phyloP scores from a whole-genome alignment of 164 flowering plant species.

The Sedum album region DNA sequence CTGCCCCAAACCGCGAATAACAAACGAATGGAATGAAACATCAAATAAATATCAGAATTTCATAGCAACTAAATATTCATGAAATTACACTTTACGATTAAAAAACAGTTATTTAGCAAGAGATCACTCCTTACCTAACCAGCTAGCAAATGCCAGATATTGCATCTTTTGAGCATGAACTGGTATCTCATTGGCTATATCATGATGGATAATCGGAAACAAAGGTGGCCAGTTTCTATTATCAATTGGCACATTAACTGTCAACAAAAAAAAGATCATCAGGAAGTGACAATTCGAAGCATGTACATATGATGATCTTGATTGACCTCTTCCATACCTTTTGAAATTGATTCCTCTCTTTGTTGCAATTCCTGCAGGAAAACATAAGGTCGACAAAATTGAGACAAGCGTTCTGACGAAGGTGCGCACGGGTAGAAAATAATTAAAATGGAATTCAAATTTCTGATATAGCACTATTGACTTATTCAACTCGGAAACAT shows the following conservation, averaged over 20 bases:
- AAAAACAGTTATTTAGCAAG: background rate
- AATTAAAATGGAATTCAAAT: background rate
- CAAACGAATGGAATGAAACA: background rate
- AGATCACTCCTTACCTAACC: slow-evolving; percentile 67
- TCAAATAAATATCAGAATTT: background rate
- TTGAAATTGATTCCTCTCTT: slow-evolving; percentile 82
- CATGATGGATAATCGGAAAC: slow-evolving; percentile 96
- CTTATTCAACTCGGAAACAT: background rate
- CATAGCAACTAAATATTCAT: background rate
- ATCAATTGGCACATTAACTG: slow-evolving; percentile 74
- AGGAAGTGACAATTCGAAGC: slow-evolving; percentile 8
- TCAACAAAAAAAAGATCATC: slow-evolving; percentile 2
- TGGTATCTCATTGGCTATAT: slow-evolving; percentile 91
- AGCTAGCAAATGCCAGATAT: slow-evolving; percentile 97
- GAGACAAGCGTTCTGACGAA: background rate
- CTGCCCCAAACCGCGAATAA: background rate
- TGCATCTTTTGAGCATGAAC: slow-evolving; percentile 89
- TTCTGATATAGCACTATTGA: background rate
- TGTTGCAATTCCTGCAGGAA: slow-evolving; percentile 65
- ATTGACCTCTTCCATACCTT: slow-evolving; percentile 34
- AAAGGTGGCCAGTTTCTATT: slow-evolving; percentile 96
- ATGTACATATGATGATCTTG: no score
- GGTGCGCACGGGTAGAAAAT: background rate
- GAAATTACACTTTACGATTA: background rate
- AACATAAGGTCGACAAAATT: background rate